Conservation (phyloP, 2,329 filamentous ascomycete genomes). For the Pseudocercospora vitis region DNA sequence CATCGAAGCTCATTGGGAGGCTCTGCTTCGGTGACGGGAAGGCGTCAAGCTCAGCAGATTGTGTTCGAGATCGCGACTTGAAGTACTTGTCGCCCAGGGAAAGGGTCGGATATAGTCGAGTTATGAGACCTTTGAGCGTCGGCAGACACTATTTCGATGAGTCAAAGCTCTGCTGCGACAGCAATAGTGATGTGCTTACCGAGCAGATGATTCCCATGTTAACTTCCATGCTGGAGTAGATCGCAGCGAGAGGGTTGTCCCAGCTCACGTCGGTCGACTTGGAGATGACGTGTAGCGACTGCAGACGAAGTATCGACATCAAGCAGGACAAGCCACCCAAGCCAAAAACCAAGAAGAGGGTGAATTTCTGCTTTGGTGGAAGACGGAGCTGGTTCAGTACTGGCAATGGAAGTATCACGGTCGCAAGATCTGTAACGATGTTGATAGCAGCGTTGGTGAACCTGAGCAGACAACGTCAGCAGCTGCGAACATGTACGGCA, state of each 20-base stretch:
- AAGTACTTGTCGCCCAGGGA: background rate
- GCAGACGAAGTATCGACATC: slow-evolving; percentile 27
- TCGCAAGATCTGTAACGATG: slow-evolving; percentile 35
- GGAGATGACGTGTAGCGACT: slow-evolving; percentile 25
- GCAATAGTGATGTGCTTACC: background rate
- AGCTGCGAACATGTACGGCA: background rate
- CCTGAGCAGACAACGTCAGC: slow-evolving; percentile 5
- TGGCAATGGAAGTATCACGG: slow-evolving; percentile 35
- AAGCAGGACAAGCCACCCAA: slow-evolving; percentile 32
- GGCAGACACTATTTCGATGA: background rate
- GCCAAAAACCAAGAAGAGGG: slow-evolving; percentile 36
- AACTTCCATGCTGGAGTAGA: slow-evolving; percentile 27
- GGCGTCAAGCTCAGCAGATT: background rate
- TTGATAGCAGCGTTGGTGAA: slow-evolving; percentile 33
- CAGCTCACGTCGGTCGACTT: slow-evolving; percentile 25
- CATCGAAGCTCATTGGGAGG: background rate
- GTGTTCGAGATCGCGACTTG: background rate
- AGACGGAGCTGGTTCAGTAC: slow-evolving; percentile 32
- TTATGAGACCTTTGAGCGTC: background rate
- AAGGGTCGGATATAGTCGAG: background rate
- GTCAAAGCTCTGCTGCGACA: too few relatives aligned
- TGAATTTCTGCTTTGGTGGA: slow-evolving; percentile 28
- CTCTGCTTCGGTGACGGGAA: background rate
- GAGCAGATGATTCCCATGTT: slow-evolving; percentile 20
- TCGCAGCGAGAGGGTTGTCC: slow-evolving; percentile 25